Percentiles rank a stretch among this genome's conserved stretches.
Conservation (phyloP, 352 stramenopile genomes). For the Pythium dissimile region DNA sequence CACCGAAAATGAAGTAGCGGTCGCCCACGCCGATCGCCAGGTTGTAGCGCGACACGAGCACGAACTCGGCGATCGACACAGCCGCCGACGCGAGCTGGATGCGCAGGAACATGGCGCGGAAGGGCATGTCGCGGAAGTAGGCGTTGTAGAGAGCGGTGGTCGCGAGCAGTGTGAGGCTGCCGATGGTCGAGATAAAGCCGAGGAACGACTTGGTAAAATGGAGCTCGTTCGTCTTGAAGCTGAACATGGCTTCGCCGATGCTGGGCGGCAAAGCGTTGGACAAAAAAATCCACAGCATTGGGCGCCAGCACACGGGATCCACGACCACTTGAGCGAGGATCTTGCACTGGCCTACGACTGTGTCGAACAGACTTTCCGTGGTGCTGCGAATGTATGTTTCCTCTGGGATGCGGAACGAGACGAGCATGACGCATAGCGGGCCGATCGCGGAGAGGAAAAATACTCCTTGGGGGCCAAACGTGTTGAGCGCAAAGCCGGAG, state of each 20-base stretch:
- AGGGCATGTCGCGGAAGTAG: constrained; percentile 76
- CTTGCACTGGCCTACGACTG: constrained; percentile 44
- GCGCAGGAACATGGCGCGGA: constrained; percentile 71
- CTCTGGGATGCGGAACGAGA: constrained; percentile 61
- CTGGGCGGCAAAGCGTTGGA: constrained; percentile 70
- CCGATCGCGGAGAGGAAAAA: constrained; percentile 76
- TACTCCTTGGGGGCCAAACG: constrained; percentile 54
- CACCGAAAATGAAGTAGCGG: constrained; percentile 77
- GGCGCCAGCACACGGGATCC: constrained; percentile 73
- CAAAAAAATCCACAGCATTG: constrained; percentile 80
- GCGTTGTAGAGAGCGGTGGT: constrained; percentile 78
- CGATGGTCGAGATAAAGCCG: constrained; percentile 72
- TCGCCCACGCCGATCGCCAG: constrained; percentile 55
- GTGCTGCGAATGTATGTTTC: constrained; percentile 29
- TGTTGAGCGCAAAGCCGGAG: constrained; percentile 55
- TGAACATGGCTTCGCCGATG: constrained; percentile 81
- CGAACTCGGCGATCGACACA: constrained; percentile 64
- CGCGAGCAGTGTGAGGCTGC: constrained; percentile 62
- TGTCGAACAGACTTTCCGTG: constrained; percentile 43
- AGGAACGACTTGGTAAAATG: constrained; percentile 77
- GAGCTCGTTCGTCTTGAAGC: constrained; percentile 76
- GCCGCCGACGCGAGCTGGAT: constrained; percentile 66
- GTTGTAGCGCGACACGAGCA: constrained; percentile 70
- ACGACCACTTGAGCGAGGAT: constrained; percentile 54
- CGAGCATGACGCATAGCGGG: constrained; percentile 54